Base-by-base conservation (phyloP, 1,284 basidiomycete genomes). In the Melampsora larici-populina region DNA sequence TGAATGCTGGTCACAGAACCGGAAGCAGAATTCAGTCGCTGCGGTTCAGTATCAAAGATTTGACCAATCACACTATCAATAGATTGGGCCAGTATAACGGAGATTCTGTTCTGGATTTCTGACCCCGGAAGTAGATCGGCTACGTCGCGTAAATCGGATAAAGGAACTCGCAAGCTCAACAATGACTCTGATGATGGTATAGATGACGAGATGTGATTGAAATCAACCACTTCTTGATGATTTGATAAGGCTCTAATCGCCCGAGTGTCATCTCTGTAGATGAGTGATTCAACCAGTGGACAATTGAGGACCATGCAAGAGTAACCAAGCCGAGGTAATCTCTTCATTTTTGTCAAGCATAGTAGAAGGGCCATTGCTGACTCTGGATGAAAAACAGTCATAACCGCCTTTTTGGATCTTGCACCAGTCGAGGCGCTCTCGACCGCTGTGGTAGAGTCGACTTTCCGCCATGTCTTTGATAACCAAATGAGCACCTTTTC, bases 401-500 rank as follows among this genome's bases (percentile, higher is more conserved):
- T 46, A 36, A 48, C 24, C 36, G 49, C 26, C 36, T 66, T 55
- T 55, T 67, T 77, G 48, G 26, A 63, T 60, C 75, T 66, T 48
- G 58, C 18, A 18, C 67, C 62, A 29, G 66, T 55, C 21, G 48
- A 36, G 17, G 43, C 26, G 64, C 60, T 70, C 17, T 58, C 67
- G 36, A 62, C 55, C 36, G 73, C 17, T 9, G 40, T 60, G 13
- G 84, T 82, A 1, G 85, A 85, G 2, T 86, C 85, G 7, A 89
- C 84, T 8, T 84, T 78, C 31, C 87, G 88, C 92, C 92, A 94
- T 43, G 86, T 87, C 78, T 90, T 89, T n/a, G 88, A 85, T 29
- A 96, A 85, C 94, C 95, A 97, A 49, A 86, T 87, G 21, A 94
- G 82, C 0, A 92, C 89, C 82, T 92, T 92, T 81, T 93, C 92